phyloP scores from a whole-genome alignment of 2,329 filamentous ascomycete species.

The Metarhizium sp. region DNA sequence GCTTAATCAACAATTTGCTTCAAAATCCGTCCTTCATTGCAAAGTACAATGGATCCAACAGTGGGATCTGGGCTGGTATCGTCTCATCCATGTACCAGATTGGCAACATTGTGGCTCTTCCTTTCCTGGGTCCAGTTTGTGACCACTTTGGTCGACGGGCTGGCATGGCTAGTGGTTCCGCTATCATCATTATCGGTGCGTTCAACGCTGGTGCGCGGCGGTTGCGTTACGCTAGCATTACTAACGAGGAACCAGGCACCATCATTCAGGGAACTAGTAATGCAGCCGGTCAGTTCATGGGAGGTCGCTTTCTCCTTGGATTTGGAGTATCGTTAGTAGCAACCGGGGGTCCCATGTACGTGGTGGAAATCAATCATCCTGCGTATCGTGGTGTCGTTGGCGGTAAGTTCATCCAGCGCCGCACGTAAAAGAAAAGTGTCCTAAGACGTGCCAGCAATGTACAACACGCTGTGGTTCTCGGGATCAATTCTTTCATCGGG shows the following conservation, averaged over 20 bases:
- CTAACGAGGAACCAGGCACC: slow-evolving; percentile 13
- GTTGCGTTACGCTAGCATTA: not conserved
- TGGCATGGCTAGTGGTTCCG: slow-evolving; percentile 36
- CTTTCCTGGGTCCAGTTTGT: slow-evolving; percentile 36
- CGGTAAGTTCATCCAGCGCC: slow-evolving; percentile 10
- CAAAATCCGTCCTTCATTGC: slow-evolving; percentile 31
- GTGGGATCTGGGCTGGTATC: slow-evolving; percentile 38
- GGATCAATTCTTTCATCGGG: slow-evolving; percentile 43
- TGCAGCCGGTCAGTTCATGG: slow-evolving; percentile 34
- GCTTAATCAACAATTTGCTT: slow-evolving; percentile 38
- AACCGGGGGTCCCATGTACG: slow-evolving; percentile 5
- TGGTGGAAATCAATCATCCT: not conserved
- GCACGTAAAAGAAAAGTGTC: not conserved
- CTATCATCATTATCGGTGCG: slow-evolving; percentile 32
- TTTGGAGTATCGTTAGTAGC: slow-evolving; percentile 18
- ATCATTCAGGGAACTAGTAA: slow-evolving; percentile 34
- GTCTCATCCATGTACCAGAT: slow-evolving; percentile 44
- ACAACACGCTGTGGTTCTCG: slow-evolving; percentile 34
- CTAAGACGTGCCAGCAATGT: slow-evolving; percentile 12
- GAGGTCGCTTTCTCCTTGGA: slow-evolving; percentile 52
- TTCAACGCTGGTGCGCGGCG: not conserved
- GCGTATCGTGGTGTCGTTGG: slow-evolving; percentile 19
- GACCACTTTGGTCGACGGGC: slow-evolving; percentile 37
- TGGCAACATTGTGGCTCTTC: slow-evolving; percentile 37
- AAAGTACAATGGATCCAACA: slow-evolving; percentile 29